Evolutionary conservation across 2,329 filamentous ascomycete genomes (phyloP).

Genomic region (Trichophyton mentagrophytes): DNA sequence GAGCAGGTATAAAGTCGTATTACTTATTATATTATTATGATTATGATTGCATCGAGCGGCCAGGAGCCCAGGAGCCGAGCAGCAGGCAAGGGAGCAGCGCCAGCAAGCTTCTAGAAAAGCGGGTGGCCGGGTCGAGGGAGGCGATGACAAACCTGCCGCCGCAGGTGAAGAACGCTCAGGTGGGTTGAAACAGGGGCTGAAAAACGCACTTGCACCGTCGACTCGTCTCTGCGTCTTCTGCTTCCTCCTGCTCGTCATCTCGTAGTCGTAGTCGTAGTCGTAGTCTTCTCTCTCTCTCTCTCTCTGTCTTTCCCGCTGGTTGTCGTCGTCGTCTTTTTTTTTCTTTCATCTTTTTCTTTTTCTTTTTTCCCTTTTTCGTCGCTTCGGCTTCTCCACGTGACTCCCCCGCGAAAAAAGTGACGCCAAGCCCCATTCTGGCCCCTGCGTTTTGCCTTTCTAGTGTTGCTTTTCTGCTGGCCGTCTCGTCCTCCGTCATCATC

Average conservation of each 20-base stretch:
- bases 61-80: no score
- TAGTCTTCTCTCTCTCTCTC: no score
- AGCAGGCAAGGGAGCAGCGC: neutral
- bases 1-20: no score
- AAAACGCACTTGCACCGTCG: no score
- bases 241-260: neutral
- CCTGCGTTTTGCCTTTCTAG: neutral
- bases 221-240: neutral
- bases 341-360: no score
- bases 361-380: no score
- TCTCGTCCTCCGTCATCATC: neutral
- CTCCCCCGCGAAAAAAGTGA: neutral
- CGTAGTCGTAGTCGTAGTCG: neutral
- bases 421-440: neutral
- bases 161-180: neutral
- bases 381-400: no score
- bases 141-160: neutral
- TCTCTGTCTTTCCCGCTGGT: no score
- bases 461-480: neutral
- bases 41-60: neutral
- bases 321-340: no score
- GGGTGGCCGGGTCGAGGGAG: conserved; percentile 2
- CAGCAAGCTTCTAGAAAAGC: conserved; percentile 1
- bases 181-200: neutral
- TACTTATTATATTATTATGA: no score